Percentiles rank a stretch among this genome's conserved stretches.
These are phyloP conservation scores for Scheffersomyces ergatensis DNA, from an alignment of 805 yeast species.

Conservation along the genomic window DNA sequence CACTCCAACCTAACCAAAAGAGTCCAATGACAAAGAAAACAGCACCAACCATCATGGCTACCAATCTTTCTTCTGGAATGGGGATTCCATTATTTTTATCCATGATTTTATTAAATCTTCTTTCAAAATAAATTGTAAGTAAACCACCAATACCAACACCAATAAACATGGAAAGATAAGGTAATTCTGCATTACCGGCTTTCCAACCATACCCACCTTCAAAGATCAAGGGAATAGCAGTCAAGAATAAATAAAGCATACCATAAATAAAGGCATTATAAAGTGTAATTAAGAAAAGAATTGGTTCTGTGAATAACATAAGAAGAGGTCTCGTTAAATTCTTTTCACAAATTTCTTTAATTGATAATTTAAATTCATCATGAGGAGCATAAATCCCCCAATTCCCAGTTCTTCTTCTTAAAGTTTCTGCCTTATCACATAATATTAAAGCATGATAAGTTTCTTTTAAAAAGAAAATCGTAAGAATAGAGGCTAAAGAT, in stretches of 20 bases:
- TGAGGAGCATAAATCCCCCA: slow-evolving; percentile 39
- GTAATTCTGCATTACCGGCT: slow-evolving; percentile 69
- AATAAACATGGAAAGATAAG: slow-evolving; percentile 71
- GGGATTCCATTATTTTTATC: slow-evolving; percentile 50
- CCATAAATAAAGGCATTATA: slow-evolving; percentile 51
- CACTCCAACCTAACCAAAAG: slow-evolving; percentile 87
- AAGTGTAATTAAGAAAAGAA: slow-evolving; percentile 40
- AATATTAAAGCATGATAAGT: slow-evolving; percentile 37
- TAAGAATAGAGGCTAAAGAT: slow-evolving; percentile 23
- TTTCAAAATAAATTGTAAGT: slow-evolving; percentile 53
- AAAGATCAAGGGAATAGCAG: slow-evolving; percentile 46
- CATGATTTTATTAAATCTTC: slow-evolving; percentile 44
- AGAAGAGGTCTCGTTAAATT: slow-evolving; percentile 33
- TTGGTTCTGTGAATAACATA: slow-evolving; percentile 41
- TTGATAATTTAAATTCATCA: slow-evolving; percentile 25
- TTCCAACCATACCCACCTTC: slow-evolving; percentile 53
- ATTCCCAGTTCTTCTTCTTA: slow-evolving; percentile 37
- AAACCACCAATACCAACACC: slow-evolving; percentile 63
- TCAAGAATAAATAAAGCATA: slow-evolving; percentile 41
- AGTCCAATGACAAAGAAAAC: slow-evolving; percentile 72
- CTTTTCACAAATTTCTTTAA: slow-evolving; percentile 31
- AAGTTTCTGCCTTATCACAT: slow-evolving; percentile 26
- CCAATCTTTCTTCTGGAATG: slow-evolving; percentile 76
- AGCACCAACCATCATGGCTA: slow-evolving; percentile 73
- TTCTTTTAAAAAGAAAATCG: slow-evolving; percentile 31